Evolutionary conservation across 108 stramenopile species (phyloP).

Genomic region (Thalassiosira profunda): DNA sequence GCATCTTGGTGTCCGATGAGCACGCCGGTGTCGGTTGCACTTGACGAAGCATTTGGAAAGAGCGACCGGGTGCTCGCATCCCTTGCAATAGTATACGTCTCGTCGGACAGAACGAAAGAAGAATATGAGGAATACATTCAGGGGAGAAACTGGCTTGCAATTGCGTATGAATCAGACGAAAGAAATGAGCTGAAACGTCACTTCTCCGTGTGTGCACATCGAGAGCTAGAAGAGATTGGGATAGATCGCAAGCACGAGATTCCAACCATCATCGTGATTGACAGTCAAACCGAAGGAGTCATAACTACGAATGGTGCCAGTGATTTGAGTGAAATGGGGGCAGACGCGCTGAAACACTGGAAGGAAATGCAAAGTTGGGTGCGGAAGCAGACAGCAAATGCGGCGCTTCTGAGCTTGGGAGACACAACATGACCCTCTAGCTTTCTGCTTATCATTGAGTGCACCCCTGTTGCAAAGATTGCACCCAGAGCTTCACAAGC

Average conservation of each 20-base stretch:
- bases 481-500: slow-evolving; percentile 18
- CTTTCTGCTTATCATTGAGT: too few species aligned
- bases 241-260: slow-evolving; percentile 64
- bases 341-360: slow-evolving; percentile 50
- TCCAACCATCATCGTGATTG: slow-evolving; percentile 68
- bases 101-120: slow-evolving; percentile 58
- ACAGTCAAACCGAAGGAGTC: slow-evolving; percentile 56
- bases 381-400: too few species aligned
- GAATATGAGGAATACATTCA: slow-evolving; percentile 45
- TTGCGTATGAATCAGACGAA: slow-evolving; percentile 62
- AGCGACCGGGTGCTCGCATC: slow-evolving; percentile 30
- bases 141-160: slow-evolving; percentile 50
- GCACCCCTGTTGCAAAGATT: too few species aligned
- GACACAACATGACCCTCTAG: too few species aligned
- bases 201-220: slow-evolving; percentile 58
- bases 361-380: slow-evolving; percentile 21
- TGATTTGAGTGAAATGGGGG: slow-evolving; percentile 52
- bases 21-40: slow-evolving; percentile 44
- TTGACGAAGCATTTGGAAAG: slow-evolving; percentile 48
- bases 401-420: too few species aligned
- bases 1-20: slow-evolving; percentile 77
- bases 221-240: slow-evolving; percentile 52
- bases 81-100: slow-evolving; percentile 67
- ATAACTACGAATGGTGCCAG: slow-evolving; percentile 56
- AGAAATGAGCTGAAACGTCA: slow-evolving; percentile 54